Base-by-base conservation (phyloP, 1,284 basidiomycete species). In the Apiotrichum sp. region DNA sequence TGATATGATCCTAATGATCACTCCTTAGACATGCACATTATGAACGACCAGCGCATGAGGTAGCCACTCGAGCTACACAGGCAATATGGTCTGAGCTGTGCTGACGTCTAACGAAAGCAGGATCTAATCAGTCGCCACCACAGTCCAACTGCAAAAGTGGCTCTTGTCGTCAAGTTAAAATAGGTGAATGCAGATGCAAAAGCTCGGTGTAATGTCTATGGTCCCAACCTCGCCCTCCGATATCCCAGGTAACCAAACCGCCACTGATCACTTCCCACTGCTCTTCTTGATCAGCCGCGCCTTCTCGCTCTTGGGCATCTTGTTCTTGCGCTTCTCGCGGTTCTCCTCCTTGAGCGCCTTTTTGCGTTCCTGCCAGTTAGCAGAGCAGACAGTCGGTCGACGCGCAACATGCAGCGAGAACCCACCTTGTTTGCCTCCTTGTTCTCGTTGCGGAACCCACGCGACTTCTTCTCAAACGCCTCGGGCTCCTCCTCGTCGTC, bases 241-340 rank as follows among this genome's bases (percentile, higher is more conserved):
- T 13, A 9, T 9, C 36, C 36, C 36, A 38, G 36, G 36, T 9
- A 38, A 8, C 22, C 22, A 22, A 22, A 22, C 22, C 22, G 22
- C 22, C 22, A 22, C 22, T 22, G 35, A 2, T 36, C 10, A 49
- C 44, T 53, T 44, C 16, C 56, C 58, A 10, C 53, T 53, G 22
- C 61, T 69, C 61, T 74, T 74, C 76, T 90, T 95, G 63, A 96
- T 81, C 62, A 83, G 82, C 49, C 84, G 82, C 77, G 89, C 88
- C 80, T 97, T 97, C 76, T 93, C 90, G 41, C 86, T 83, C 75
- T 97, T 97, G 52, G 90, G 88, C 80, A 97, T 91, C 78, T 97
- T 97, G 63, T 83, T 80, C 74, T 92, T 89, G 59, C 93, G 82
- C 75, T 84, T 89, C 77, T 96, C 92, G 65, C 87, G 82, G 52